These are phyloP conservation scores for Apodospora peruviana DNA, from an alignment of 495 filamentous ascomycete genomes.

Conservation along the genomic window DNA sequence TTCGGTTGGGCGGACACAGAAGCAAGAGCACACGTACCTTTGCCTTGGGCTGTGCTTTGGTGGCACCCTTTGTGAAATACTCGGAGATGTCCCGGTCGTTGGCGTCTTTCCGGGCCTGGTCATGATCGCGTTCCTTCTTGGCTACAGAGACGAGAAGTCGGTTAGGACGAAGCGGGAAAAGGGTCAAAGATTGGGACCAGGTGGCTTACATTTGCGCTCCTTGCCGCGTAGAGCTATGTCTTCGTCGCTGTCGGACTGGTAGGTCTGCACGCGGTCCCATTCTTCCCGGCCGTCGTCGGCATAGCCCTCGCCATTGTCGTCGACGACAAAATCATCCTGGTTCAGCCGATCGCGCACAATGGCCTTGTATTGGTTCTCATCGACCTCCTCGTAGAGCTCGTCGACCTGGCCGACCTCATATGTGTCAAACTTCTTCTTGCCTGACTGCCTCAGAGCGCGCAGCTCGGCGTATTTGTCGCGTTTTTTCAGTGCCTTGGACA, in stretches of 20 bases:
- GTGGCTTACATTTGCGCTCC: conserved; percentile 38
- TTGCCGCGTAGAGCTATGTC: conserved; percentile 53
- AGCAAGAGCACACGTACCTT: conserved; percentile 53
- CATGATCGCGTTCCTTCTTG: conserved; percentile 87
- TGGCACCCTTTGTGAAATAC: conserved; percentile 77
- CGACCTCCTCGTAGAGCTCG: conserved; percentile 90
- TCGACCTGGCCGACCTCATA: conserved; percentile 84
- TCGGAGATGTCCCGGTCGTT: conserved; percentile 87
- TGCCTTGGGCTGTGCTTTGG: conserved; percentile 62
- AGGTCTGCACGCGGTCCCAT: conserved; percentile 70
- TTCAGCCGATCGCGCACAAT: conserved; percentile 84
- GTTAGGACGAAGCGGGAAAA: neutral
- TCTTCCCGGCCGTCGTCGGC: conserved; percentile 96
- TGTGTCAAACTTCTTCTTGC: conserved; percentile 83
- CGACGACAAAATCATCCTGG: conserved; percentile 94
- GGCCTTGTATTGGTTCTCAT: conserved; percentile 96
- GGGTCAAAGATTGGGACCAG: neutral
- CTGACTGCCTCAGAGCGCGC: conserved; percentile 74
- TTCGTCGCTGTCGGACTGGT: conserved; percentile 69
- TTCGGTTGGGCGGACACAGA: neutral
- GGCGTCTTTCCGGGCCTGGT: conserved; percentile 76
- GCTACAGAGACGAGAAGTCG: conserved; percentile 34
- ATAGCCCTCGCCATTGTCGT: conserved; percentile 90
- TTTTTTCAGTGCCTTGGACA: conserved; percentile 41
- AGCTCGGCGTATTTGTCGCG: conserved; percentile 68